Evolutionary conservation across 345 rosid species (phyloP), one percentile per base, ranked within the genome.

Genomic region (Pistacia vera): DNA sequence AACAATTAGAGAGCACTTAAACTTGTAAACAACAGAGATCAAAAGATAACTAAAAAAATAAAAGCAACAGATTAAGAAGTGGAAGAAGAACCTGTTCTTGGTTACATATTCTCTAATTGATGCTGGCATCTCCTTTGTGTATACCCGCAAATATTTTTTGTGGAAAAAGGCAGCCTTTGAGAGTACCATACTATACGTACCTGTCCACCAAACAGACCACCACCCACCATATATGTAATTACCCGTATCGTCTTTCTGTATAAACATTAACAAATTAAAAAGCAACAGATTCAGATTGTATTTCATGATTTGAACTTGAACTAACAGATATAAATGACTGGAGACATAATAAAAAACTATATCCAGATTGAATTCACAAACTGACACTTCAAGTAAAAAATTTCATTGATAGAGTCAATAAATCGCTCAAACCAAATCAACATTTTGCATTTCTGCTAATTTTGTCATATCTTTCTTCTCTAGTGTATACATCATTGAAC

Each of bases 141-240:
- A 95, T 70, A 92, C 83, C 17, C 72, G 83, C 30, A 95, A 95
- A 76, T 92, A 95, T 78, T 95, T 95, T 77, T 92, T 93, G 91
- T 95, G 97, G 91, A 93, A 92, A 84, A 95, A 95, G 65, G 99
- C 92, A 35, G 98, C 98, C 82, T 95, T 95, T 62, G 99, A 93
- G 82, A 95, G 99, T 54, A 95, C 88, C 96, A 95, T 90, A 78
- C 92, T 95, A 68, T 93, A 95, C 14, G 91, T 90, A 65, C 99
- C 99, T 11, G 94, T 90, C 98, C 99, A 95, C 99, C 99, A 95
- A 70, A 95, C 99, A 75, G 99, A 93, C 98, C 99, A 95, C 99
- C 99, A 95, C 69, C 99, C 99, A 51, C 89, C 88, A 83, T 95
- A 93, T 51, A 63, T 77, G 71, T 91, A 95, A 63, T 78, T 77